Evolutionary conservation across 129 eudicot genomes (phyloP).

Genomic region (Pulicaria dysenterica): DNA sequence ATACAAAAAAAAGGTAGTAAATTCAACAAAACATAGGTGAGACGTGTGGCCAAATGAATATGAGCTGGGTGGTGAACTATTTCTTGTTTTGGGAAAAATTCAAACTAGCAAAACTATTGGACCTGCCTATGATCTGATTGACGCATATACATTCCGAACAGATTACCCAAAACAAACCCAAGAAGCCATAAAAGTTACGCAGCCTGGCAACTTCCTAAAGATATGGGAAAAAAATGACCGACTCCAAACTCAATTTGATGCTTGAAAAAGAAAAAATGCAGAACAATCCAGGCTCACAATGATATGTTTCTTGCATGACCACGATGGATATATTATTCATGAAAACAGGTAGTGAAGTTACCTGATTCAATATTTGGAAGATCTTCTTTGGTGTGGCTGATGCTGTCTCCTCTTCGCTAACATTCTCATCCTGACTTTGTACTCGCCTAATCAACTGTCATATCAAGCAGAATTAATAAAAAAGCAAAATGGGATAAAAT

Average conservation of each 20-base stretch:
- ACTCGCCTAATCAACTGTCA: constrained; percentile 84
- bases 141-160: not conserved
- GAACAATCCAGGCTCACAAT: not conserved
- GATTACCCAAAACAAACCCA: not conserved
- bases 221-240: not conserved
- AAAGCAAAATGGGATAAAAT: constrained; percentile 8
- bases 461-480: constrained; percentile 13
- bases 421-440: constrained; percentile 67
- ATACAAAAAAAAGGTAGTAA: not conserved
- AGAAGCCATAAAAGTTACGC: not conserved
- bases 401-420: constrained; percentile 59
- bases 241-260: not conserved
- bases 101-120: not conserved
- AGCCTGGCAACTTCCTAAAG: not conserved
- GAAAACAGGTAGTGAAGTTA: constrained; percentile 16
- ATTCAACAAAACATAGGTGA: not conserved
- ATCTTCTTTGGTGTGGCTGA: constrained; percentile 79
- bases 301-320: constrained; percentile 3
- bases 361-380: constrained; percentile 90
- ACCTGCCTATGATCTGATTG: not conserved
- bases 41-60: no score
- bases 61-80: no score
- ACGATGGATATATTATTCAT: constrained; percentile 2
- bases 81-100: not conserved
- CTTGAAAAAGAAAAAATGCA: constrained; percentile 13